phyloP scores from a whole-genome alignment of 768 basidiomycete genomes.

The Candolleomyces efflorescens region DNA sequence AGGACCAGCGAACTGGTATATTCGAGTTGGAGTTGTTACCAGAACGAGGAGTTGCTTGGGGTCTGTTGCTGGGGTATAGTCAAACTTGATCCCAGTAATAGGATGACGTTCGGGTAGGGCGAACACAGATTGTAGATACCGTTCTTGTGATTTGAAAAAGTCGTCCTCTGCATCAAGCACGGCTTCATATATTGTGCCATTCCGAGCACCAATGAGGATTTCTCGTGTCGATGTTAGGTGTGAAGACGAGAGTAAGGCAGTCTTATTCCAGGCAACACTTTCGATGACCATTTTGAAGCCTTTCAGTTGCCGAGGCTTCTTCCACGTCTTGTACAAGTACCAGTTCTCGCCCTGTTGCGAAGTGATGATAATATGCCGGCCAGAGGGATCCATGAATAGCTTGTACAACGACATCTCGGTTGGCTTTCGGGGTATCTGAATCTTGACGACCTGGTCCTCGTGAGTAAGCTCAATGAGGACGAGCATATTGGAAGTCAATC shows the following conservation, averaged over 20 bases:
- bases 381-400: conserved; percentile 90
- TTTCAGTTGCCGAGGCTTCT: conserved; percentile 77
- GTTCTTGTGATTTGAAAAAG: conserved; percentile 86
- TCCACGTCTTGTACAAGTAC: conserved; percentile 80
- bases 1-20: conserved; percentile 84
- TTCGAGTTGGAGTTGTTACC: conserved; percentile 79
- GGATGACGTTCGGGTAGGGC: conserved; percentile 77
- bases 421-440: conserved; percentile 71
- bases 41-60: conserved; percentile 66
- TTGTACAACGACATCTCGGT: conserved; percentile 76
- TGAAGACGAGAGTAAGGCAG: conserved; percentile 56
- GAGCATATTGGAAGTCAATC: conserved; percentile 66
- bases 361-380: conserved; percentile 83
- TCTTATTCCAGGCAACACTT: conserved; percentile 87
- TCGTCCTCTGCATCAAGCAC: conserved; percentile 89
- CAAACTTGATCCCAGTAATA: conserved; percentile 82
- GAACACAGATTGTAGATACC: conserved; percentile 71
- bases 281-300: conserved; percentile 85
- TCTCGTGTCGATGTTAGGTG: conserved; percentile 76
- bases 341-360: conserved; percentile 90
- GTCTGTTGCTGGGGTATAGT: conserved; percentile 64
- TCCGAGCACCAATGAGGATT: conserved; percentile 81
- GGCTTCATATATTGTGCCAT: conserved; percentile 85
- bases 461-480: conserved; percentile 88
- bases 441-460: conserved; percentile 80